phyloP scores from a whole-genome alignment of 2,329 filamentous ascomycete species.

The Amauroascus niger region DNA sequence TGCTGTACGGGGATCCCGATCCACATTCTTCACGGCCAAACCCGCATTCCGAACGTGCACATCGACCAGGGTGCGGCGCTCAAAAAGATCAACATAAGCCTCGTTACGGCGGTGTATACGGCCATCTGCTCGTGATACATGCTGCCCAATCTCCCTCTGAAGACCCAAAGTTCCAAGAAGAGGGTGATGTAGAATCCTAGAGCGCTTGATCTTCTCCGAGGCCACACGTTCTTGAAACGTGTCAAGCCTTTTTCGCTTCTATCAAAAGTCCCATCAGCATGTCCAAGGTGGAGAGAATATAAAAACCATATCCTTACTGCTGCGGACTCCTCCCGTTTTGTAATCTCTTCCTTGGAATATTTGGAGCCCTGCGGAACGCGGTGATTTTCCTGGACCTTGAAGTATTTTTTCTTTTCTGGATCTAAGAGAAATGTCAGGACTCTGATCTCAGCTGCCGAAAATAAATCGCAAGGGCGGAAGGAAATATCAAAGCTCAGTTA shows the following conservation, averaged over 20 bases:
- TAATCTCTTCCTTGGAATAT: conserved; percentile 16
- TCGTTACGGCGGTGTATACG: conserved; percentile 24
- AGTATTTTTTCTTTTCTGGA: conserved; percentile 54
- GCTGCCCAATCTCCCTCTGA: conserved; percentile 25
- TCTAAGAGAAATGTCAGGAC: conserved; percentile 22
- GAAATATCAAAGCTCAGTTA: background rate
- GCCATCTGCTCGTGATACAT: conserved; percentile 16
- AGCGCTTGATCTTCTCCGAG: conserved; percentile 29
- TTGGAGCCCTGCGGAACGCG: conserved; percentile 37
- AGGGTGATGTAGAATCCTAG: conserved; percentile 25
- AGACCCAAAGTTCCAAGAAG: conserved; percentile 19
- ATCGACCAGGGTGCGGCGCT: conserved; percentile 25
- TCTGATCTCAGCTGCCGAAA: background rate
- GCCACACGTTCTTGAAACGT: conserved; percentile 23
- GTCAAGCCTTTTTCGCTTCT: conserved; percentile 26
- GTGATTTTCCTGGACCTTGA: conserved; percentile 51
- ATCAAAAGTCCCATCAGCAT: background rate
- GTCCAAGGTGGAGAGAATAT: background rate
- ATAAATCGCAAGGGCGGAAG: background rate
- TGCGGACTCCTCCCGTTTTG: conserved; percentile 14
- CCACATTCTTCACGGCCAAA: conserved; percentile 26
- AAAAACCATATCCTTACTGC: background rate
- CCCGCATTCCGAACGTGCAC: conserved; percentile 21
- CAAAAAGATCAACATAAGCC: conserved; percentile 28
- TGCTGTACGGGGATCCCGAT: conserved; percentile 29